Evolutionary conservation across 768 basidiomycete genomes (phyloP), one percentile per base, ranked within the genome.

Genomic region (Boletus rufocinnamomeus): DNA sequence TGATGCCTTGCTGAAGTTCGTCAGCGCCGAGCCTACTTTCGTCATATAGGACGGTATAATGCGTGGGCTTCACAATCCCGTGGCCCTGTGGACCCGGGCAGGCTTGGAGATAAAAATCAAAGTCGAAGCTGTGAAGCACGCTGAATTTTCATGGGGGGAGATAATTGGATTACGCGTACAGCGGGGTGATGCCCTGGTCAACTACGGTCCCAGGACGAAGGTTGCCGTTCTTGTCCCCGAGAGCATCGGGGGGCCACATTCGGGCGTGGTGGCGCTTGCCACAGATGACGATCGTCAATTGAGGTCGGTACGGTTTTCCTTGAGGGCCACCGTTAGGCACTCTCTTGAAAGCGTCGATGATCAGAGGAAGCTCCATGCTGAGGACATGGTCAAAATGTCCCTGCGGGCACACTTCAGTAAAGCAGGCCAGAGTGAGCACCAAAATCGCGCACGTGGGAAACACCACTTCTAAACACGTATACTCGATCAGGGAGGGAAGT

Each of bases 21-120:
- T 94, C 87, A 1, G 89, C 86, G 4, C 74, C 74, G 23, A 92
- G 75, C 3, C 57, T 66, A 66, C 83, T 86, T 73, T 94, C 91
- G 71, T 93, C 91, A 69, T 91, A 89, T 6, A 92, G 78, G 28
- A 91, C 84, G 2, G 82, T 84, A 72, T 93, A 93, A 65, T 91
- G 91, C 2, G 91, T 93, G 0, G 89, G 77, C 57, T 83, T 83
- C 48, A 84, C 34, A 35, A 13, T 13, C 32, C 7, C 88, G 21
- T 78, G 78, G 11, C 90, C 90, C 69, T 91, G 85, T 6, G 92
- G 72, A 0, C 90, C 89, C 10, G 83, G 79, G 62, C 91, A 89
- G 0, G 89, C 86, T 78, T 92, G 86, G 1, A 88, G 80, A 62
- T 87, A 84, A 60, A 84, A 85, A 54, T 87, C 84, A 47, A 83